Conservation (phyloP, 2,329 filamentous ascomycete species). For the Aspergillus sojae region DNA sequence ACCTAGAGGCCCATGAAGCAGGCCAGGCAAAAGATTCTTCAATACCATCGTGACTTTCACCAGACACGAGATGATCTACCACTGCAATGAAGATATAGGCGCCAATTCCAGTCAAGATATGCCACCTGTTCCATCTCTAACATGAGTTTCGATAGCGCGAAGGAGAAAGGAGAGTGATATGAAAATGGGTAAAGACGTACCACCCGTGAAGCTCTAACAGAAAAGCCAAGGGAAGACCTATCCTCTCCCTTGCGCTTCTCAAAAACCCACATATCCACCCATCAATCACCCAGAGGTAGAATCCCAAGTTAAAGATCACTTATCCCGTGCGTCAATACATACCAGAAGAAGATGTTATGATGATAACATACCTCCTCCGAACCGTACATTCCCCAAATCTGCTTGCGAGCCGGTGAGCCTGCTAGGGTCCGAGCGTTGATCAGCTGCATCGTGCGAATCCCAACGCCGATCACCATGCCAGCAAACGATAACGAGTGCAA, state of each 20-base stretch:
- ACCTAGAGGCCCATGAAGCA: slow-evolving; percentile 22
- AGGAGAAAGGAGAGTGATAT: background rate
- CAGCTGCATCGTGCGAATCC: slow-evolving; percentile 18
- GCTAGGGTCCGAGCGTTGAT: slow-evolving; percentile 13
- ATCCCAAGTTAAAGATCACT: slow-evolving; percentile 26
- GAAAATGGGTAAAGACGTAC: slow-evolving; percentile 15
- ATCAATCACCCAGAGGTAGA: slow-evolving; percentile 30
- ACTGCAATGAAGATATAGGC: slow-evolving; percentile 27
- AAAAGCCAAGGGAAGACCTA: slow-evolving; percentile 30
- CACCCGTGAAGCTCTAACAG: slow-evolving; percentile 35
- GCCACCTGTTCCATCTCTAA: slow-evolving; percentile 17
- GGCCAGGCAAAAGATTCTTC: slow-evolving; percentile 23
- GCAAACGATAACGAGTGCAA: slow-evolving; percentile 21
- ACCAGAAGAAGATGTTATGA: background rate
- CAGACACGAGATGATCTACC: slow-evolving; percentile 22
- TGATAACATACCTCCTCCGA: slow-evolving; percentile 18
- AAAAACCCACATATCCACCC: slow-evolving; percentile 24
- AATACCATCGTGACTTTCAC: slow-evolving; percentile 10
- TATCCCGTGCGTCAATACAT: background rate
- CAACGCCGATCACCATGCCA: slow-evolving; percentile 17
- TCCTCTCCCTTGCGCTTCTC: slow-evolving; percentile 14
- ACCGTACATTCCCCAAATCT: slow-evolving; percentile 24
- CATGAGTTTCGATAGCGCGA: background rate
- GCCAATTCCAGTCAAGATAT: slow-evolving; percentile 26
- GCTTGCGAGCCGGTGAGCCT: slow-evolving; percentile 12